A percentile compares a stretch with the other conserved stretches of the same genome.
Conservation (phyloP, 2,329 filamentous ascomycete species). For the Rutstroemia sp. region DNA sequence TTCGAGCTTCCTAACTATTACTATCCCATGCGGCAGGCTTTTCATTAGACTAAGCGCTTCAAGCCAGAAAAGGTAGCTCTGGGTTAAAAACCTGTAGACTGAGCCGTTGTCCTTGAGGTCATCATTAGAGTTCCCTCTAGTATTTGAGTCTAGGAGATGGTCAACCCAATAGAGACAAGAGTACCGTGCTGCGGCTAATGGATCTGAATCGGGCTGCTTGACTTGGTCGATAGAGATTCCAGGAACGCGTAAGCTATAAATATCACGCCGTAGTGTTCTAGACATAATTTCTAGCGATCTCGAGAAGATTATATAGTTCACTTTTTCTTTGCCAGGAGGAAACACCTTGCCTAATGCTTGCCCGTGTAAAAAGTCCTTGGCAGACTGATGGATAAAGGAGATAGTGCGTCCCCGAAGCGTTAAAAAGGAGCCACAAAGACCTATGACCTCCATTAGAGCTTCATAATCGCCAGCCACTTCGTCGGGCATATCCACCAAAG, state of each 20-base stretch:
- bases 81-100: not conserved
- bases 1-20: conserved; percentile 1
- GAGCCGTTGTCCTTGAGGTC: not conserved
- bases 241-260: not conserved
- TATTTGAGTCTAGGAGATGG: not conserved
- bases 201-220: not conserved
- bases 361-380: not conserved
- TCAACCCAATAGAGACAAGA: too few species aligned
- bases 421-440: not conserved
- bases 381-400: not conserved
- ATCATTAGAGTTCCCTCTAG: not conserved
- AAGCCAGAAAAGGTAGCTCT: not conserved
- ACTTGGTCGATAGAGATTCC: not conserved
- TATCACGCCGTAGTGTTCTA: not conserved
- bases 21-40: not conserved
- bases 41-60: not conserved
- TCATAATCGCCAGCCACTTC: not conserved
- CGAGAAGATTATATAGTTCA: too few species aligned
- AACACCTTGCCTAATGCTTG: too few species aligned
- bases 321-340: too few species aligned
- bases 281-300: not conserved
- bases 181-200: too few species aligned
- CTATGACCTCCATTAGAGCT: not conserved
- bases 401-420: not conserved
- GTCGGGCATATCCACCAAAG: not conserved